Evolutionary conservation across 2,329 filamentous ascomycete species (phyloP), one percentile per base, ranked within the genome.

Genomic region (Fusarium veterinarium): DNA sequence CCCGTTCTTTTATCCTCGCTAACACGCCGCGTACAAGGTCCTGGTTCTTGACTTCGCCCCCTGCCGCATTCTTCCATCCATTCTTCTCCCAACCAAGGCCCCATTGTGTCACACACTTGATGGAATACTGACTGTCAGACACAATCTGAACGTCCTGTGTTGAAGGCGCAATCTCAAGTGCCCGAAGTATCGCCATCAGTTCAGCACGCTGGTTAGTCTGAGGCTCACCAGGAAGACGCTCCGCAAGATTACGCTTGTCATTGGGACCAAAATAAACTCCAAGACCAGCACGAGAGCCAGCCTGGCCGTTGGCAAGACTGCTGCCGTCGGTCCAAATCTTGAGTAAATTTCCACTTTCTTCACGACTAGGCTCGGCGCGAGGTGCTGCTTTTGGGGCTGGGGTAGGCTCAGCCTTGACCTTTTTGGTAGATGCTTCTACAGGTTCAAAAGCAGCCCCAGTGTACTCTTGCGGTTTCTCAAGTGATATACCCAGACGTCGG

Each of bases 161-260:
- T 20, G 88, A 83, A 1, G 93, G 91, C 4, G 91, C 90, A 49
- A 92, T 89, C 77, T 98, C 91, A 28, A 98, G 86, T 1, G 95
- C 95, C 64, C 95, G 92, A 35, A 93, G 86, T 71, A 98, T 92
- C 12, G 95, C 96, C 30, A 93, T 95, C 65, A 99, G 86, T 83
- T 99, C 96, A n/a, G 95, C 96, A 6, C 96, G 93, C 81, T 98
- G 94, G 80, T 99, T 99, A 2, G 96, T 98, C 82, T 98, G 96
- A 14, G 87, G 86, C 20, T 87, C 85, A 56, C 94, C 94, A 57
- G 86, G 83, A 5, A 98, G 88, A 8, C 91, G 90, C 81, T 97
- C 95, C 17, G 93, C 93, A 30, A 97, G 80, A 78, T 91, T 91
- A 72, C 90, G 86, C 33, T 82, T 71, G 77, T 92, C 91, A 4